Base-by-base conservation (phyloP, 768 basidiomycete species). In the Boletales sp. region DNA sequence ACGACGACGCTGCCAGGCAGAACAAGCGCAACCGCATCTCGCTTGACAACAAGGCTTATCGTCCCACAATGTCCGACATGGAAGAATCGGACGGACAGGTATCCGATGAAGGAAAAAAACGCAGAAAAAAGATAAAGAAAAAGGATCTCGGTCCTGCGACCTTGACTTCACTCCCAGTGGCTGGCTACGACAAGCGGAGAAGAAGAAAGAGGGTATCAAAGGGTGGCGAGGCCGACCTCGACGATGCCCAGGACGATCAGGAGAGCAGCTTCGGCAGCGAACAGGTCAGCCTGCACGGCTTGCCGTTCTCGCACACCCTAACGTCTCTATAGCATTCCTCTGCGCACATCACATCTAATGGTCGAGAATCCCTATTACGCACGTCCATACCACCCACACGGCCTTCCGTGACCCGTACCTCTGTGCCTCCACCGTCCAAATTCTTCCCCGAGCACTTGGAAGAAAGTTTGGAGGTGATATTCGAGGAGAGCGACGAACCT, bases 21-120 rank as follows among this genome's bases (percentile, higher is more conserved):
- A 53, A 75, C 53, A 79, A 74, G 62, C 79, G 82, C 21, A 77
- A 76, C 57, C 80, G 84, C 30, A 87, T 90, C 53, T 86, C 86
- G 0, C 60, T 72, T 19, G 90, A 92, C 65, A 90, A 91, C 69
- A 88, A 86, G 64, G 90, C 90, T 1, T 93, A 91, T 59, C 78
- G 78, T 46, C 90, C 90, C 17, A 68, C 81, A 1, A 64, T 66
- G 48, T 86, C 83, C 8, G 86, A 87, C 55, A 57, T 80, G 31
- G 87, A 89, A 36, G 77, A 79, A 8, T 82, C 83, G 8, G 84
- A 82, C 31, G 82, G 84, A 43, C 79, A 80, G 43, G 74, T 77
- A 30, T 79, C 78, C 21, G 80, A 75, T 29, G 73, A 71, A 45
- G 82, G 74, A 50, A 74, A 73, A 57, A 76, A 74, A 61, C 76